Percentiles rank a stretch among this genome's conserved stretches.
Conservation (phyloP, 2,329 filamentous ascomycete genomes). For the Phaeophleospora eucalypticola region DNA sequence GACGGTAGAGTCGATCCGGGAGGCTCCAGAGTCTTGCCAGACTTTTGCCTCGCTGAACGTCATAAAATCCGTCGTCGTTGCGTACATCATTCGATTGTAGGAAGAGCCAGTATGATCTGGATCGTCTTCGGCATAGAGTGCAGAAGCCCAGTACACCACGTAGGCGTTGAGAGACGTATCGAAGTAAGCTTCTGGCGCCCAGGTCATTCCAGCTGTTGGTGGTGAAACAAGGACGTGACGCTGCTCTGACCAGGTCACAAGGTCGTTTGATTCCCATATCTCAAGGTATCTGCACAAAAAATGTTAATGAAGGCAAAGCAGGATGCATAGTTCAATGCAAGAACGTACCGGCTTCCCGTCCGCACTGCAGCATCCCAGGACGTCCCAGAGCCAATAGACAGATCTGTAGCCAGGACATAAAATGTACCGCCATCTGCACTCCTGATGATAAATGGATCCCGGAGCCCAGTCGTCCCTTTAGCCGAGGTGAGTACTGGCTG, state of each 20-base stretch:
- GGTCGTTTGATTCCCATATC: conserved; percentile 51
- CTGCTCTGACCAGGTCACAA: conserved; percentile 50
- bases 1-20: conserved; percentile 53
- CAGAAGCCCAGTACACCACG: conserved; percentile 48
- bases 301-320: background rate
- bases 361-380: conserved; percentile 49
- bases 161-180: conserved; percentile 45
- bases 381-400: conserved; percentile 53
- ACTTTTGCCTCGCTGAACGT: conserved; percentile 50
- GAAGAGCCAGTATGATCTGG: conserved; percentile 47
- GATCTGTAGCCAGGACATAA: conserved; percentile 50
- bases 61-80: conserved; percentile 53
- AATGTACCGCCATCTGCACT: conserved; percentile 50
- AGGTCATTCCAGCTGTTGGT: conserved; percentile 50
- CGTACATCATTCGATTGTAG: conserved; percentile 55
- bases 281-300: conserved; percentile 39
- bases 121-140: conserved; percentile 47
- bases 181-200: conserved; percentile 56
- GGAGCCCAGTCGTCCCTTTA: conserved; percentile 47
- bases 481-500: conserved; percentile 46
- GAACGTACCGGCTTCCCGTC: conserved; percentile 44
- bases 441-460: conserved; percentile 53
- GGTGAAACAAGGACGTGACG: conserved; percentile 50
- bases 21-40: conserved; percentile 50
- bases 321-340: conserved; percentile 24